Conservation (phyloP, 2,329 filamentous ascomycete genomes). For the Fusarium virguliforme region DNA sequence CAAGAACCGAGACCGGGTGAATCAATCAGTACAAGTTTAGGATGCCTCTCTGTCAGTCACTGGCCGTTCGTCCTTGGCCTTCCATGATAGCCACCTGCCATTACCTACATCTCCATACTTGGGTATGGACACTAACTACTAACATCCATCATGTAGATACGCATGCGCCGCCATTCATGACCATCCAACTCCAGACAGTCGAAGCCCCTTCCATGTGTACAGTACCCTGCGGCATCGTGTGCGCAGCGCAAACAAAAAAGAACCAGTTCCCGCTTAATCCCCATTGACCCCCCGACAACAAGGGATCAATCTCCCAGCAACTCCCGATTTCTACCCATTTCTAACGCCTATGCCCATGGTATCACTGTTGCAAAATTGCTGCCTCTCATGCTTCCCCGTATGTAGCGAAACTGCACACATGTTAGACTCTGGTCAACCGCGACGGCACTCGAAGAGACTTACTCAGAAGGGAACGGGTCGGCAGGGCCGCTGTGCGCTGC, state of each 20-base stretch:
- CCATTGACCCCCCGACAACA: conserved; percentile 18
- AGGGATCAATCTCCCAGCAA: conserved; percentile 20
- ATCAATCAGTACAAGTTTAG: not conserved
- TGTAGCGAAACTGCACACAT: conserved; percentile 54
- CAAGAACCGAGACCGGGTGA: not conserved
- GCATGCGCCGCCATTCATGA: not conserved
- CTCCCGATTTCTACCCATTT: conserved; percentile 38
- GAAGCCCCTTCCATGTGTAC: conserved; percentile 12
- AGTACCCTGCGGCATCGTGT: conserved; percentile 9
- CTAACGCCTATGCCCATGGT: conserved; percentile 44
- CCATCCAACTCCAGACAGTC: conserved; percentile 8
- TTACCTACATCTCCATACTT: not conserved
- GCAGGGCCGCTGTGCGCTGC: conserved; percentile 61
- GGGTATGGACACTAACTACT: not conserved
- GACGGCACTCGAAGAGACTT: conserved; percentile 43
- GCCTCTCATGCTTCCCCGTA: conserved; percentile 59
- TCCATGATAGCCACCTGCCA: not conserved
- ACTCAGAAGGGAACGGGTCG: conserved; percentile 63
- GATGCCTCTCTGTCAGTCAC: not conserved
- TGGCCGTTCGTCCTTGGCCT: not conserved
- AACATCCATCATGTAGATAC: not conserved
- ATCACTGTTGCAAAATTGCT: conserved; percentile 34
- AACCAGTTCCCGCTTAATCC: conserved; percentile 18
- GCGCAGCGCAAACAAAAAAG: conserved; percentile 8
- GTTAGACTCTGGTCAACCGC: conserved; percentile 23